These are phyloP conservation scores for Pedinophyceae sp. DNA, from an alignment of 139 green algal species.

Conservation along the genomic window DNA sequence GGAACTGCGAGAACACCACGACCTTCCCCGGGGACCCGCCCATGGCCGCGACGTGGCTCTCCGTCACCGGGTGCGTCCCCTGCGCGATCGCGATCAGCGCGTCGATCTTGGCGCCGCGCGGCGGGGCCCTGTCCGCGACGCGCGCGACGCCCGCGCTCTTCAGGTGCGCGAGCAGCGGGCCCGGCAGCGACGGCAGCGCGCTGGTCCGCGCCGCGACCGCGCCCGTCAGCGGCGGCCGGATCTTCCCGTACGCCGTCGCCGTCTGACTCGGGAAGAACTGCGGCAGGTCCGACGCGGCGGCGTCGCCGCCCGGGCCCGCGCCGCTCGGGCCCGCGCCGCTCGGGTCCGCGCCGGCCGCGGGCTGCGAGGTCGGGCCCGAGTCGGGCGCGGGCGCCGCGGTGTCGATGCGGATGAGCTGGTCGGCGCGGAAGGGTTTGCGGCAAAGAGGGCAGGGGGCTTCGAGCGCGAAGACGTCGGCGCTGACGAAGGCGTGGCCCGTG, in stretches of 20 bases:
- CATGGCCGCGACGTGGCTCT: not conserved
- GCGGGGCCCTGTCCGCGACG: too few relatives aligned
- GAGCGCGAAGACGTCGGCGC: not conserved
- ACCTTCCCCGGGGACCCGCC: not conserved
- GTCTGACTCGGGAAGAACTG: too few relatives aligned
- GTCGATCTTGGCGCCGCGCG: not conserved
- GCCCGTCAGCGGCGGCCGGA: too few relatives aligned
- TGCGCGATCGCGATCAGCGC: not conserved
- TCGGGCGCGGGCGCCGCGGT: not conserved
- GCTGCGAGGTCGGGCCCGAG: too few relatives aligned
- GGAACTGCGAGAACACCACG: not conserved
- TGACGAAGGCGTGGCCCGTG: not conserved
- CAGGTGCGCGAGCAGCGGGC: too few relatives aligned
- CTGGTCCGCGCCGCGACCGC: too few relatives aligned
- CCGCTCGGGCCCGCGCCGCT: not conserved
- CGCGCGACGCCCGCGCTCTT: too few relatives aligned
- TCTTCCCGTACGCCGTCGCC: too few relatives aligned
- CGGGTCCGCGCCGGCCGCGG: too few relatives aligned
- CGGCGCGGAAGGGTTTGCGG: not conserved
- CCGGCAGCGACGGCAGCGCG: too few relatives aligned
- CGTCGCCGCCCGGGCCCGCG: too few relatives aligned
- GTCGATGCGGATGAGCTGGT: not conserved
- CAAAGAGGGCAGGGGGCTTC: slow-evolving; percentile 1
- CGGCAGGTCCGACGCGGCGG: too few relatives aligned
- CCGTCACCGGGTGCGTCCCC: not conserved